Evolutionary conservation across 2,329 filamentous ascomycete genomes (phyloP).

Genomic region (Helicocarpus griseus): DNA sequence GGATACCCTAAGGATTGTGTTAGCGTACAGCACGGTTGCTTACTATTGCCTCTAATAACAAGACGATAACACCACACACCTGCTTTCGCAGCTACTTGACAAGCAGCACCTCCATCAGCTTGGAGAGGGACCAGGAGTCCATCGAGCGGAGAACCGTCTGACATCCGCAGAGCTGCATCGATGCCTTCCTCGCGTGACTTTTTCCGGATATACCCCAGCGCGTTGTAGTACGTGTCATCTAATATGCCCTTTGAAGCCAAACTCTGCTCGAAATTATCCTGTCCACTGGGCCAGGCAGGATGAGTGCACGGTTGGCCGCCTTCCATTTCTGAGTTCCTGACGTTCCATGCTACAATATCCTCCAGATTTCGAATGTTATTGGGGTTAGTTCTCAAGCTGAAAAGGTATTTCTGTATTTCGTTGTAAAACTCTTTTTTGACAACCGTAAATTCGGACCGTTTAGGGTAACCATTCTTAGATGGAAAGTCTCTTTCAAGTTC

Average conservation of each 20-base stretch:
- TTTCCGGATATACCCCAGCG: slow-evolving; percentile 51
- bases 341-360: slow-evolving; percentile 56
- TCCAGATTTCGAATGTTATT: slow-evolving; percentile 50
- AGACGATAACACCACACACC: background rate
- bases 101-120: slow-evolving; percentile 27
- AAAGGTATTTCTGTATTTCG: slow-evolving; percentile 55
- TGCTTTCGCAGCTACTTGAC: slow-evolving; percentile 8
- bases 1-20: slow-evolving; percentile 52
- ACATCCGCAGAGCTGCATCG: slow-evolving; percentile 49
- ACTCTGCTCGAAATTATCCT: slow-evolving; percentile 60
- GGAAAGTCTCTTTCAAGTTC: slow-evolving; percentile 8
- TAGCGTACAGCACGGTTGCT: background rate
- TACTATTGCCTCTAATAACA: background rate
- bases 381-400: slow-evolving; percentile 46
- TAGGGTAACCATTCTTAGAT: slow-evolving; percentile 3
- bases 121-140: slow-evolving; percentile 60
- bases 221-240: slow-evolving; percentile 58
- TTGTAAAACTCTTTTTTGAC: slow-evolving; percentile 56
- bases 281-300: slow-evolving; percentile 59
- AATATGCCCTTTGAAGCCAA: slow-evolving; percentile 50
- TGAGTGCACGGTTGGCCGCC: slow-evolving; percentile 53
- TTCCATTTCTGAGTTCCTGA: slow-evolving; percentile 55
- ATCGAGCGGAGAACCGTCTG: slow-evolving; percentile 37
- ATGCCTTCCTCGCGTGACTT: slow-evolving; percentile 54
- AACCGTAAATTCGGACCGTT: slow-evolving; percentile 64